Conservation (phyloP, 768 basidiomycete species). For the Termitomyces sp. region DNA sequence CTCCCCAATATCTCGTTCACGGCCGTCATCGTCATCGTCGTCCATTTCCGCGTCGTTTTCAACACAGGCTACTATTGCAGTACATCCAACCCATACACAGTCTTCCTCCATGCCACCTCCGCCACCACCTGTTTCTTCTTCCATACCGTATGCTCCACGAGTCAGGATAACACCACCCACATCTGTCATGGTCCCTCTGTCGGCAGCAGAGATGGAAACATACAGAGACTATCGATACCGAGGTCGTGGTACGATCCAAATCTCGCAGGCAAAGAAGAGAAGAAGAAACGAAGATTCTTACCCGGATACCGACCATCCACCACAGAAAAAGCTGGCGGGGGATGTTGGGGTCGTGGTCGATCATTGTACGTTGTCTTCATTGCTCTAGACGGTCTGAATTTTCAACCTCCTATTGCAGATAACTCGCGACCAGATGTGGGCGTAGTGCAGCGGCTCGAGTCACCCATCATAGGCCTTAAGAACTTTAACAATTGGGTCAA, state of each 20-base stretch:
- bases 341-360: conserved; percentile 72
- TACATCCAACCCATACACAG: conserved; percentile 13
- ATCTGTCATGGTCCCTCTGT: conserved; percentile 62
- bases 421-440: conserved; percentile 93
- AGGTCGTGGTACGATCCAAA: conserved; percentile 51
- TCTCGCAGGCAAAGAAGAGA: conserved; percentile 25
- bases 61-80: conserved; percentile 6
- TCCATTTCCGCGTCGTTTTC: conserved; percentile 19
- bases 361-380: conserved; percentile 59
- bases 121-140: conserved; percentile 27
- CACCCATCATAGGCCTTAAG: conserved; percentile 95
- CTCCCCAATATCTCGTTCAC: conserved; percentile 25
- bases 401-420: conserved; percentile 43
- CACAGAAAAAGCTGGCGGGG: conserved; percentile 52
- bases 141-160: conserved; percentile 62
- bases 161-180: conserved; percentile 57
- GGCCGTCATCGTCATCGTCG: conserved; percentile 36
- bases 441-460: conserved; percentile 75
- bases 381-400: background rate
- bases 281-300: conserved; percentile 27
- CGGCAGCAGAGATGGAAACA: conserved; percentile 55
- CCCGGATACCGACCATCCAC: conserved; percentile 35
- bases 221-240: conserved; percentile 55
- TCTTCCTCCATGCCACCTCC: conserved; percentile 29
- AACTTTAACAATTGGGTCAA: conserved; percentile 99